phyloP scores from a whole-genome alignment of 2,329 filamentous ascomycete genomes.

The Lasiodiplodia gonubiensis region DNA sequence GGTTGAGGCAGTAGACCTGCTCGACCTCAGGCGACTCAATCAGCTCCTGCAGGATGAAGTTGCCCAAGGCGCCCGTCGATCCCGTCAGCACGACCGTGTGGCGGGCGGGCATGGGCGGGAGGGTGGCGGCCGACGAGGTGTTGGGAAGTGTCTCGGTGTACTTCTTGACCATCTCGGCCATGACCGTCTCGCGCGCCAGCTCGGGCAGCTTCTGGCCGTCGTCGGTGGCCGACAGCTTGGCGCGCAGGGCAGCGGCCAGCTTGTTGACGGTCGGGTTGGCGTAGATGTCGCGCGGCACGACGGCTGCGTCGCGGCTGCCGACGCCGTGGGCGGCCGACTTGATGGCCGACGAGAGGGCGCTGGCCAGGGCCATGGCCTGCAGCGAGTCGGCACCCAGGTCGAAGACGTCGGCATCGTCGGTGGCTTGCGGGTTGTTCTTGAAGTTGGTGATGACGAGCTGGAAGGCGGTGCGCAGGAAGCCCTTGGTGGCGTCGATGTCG shows the following conservation, averaged over 20 bases:
- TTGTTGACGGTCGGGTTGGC: slow-evolving; percentile 39
- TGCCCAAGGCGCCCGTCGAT: slow-evolving; percentile 32
- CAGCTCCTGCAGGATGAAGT: slow-evolving; percentile 30
- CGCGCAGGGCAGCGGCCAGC: slow-evolving; percentile 33
- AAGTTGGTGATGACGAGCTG: slow-evolving; percentile 28
- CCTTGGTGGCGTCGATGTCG: slow-evolving; percentile 28
- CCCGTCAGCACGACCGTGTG: slow-evolving; percentile 32
- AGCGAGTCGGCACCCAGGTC: slow-evolving; percentile 43
- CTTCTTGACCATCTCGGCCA: slow-evolving; percentile 39
- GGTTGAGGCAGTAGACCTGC: slow-evolving; percentile 31
- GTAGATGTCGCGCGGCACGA: slow-evolving; percentile 41
- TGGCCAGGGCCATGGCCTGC: slow-evolving; percentile 37
- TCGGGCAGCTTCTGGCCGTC: slow-evolving; percentile 8
- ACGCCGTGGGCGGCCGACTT: slow-evolving; percentile 30
- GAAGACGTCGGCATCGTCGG: slow-evolving; percentile 42
- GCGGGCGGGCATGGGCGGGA: slow-evolving; percentile 1
- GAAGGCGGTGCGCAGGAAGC: slow-evolving; percentile 32
- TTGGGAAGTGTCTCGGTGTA: slow-evolving; percentile 36
- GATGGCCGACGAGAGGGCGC: slow-evolving; percentile 33
- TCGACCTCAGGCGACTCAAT: slow-evolving; percentile 26
- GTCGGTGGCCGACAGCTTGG: slow-evolving; percentile 29
- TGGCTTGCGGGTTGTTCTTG: slow-evolving; percentile 25
- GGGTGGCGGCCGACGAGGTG: background rate
- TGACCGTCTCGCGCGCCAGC: slow-evolving; percentile 33
- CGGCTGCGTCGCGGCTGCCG: slow-evolving; percentile 29